phyloP scores from a whole-genome alignment of 805 yeast species.

The Yueomyces sp. region DNA sequence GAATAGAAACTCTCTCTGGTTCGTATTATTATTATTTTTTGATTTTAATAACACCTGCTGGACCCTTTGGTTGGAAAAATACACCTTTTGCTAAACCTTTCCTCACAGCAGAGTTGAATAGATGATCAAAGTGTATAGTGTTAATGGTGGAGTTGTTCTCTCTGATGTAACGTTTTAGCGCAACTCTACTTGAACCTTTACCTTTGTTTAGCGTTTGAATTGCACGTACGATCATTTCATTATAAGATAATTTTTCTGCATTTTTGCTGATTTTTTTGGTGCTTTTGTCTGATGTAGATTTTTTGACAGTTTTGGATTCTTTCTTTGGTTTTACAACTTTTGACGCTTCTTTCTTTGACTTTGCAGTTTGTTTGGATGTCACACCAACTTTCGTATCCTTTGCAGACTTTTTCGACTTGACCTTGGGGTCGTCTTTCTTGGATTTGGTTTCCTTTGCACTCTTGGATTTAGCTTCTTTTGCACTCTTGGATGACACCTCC shows the following conservation, averaged over 20 bases:
- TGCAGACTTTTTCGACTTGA: slow-evolving; percentile 1
- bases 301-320: neutral
- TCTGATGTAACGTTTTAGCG: slow-evolving; percentile 69
- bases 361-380: neutral
- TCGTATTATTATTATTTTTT: too few species aligned
- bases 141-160: slow-evolving; percentile 34
- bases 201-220: slow-evolving; percentile 62
- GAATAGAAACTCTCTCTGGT: too few species aligned
- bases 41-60: slow-evolving; percentile 26
- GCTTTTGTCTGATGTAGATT: slow-evolving; percentile 1
- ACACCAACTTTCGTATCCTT: neutral
- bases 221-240: slow-evolving; percentile 36
- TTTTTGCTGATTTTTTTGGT: neutral
- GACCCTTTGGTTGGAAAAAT: slow-evolving; percentile 77
- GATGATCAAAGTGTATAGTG: slow-evolving; percentile 53
- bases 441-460: slow-evolving; percentile 11
- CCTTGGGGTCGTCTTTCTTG: slow-evolving; percentile 2
- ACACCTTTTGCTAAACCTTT: slow-evolving; percentile 70
- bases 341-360: slow-evolving; percentile 1
- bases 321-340: neutral
- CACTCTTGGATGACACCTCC: slow-evolving; percentile 1
- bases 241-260: slow-evolving; percentile 10
- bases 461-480: slow-evolving; percentile 12
- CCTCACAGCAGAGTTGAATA: slow-evolving; percentile 56
- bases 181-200: slow-evolving; percentile 76